A percentile compares a stretch with the other conserved stretches of the same genome.
Evolutionary conservation across 2,329 filamentous ascomycete species (phyloP).

Genomic region (Didymella glomerata): DNA sequence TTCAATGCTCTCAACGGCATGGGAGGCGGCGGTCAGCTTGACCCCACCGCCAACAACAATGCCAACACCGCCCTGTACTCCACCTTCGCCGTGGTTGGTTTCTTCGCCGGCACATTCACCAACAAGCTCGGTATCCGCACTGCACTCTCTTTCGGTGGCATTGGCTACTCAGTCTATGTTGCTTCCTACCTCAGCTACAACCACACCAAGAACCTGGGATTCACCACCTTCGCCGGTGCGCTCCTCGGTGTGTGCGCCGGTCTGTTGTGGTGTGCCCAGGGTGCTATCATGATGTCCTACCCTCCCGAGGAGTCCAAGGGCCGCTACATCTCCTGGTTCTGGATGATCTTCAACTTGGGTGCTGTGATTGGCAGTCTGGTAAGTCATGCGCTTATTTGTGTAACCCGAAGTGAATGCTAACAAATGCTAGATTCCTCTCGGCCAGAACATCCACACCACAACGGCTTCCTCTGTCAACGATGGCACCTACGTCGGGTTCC

Average conservation of each 20-base stretch:
- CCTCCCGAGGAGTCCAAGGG: slow-evolving; percentile 83
- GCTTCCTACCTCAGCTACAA: slow-evolving; percentile 75
- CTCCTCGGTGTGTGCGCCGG: slow-evolving; percentile 81
- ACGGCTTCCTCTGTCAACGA: slow-evolving; percentile 66
- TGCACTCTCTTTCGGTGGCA: slow-evolving; percentile 74
- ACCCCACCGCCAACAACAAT: slow-evolving; percentile 66
- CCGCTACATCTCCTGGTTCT: slow-evolving; percentile 88
- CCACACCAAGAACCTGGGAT: slow-evolving; percentile 72
- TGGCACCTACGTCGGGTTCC: slow-evolving; percentile 88
- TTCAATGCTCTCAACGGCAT: slow-evolving; percentile 63
- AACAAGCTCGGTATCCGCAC: slow-evolving; percentile 76
- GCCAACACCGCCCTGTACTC: slow-evolving; percentile 76
- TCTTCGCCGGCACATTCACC: slow-evolving; percentile 75
- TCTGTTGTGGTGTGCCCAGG: slow-evolving; percentile 83
- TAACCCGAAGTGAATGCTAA: slow-evolving; percentile 29
- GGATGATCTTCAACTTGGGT: slow-evolving; percentile 94
- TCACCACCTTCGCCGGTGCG: slow-evolving; percentile 78
- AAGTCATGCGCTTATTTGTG: slow-evolving; percentile 52
- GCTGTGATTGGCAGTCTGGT: slow-evolving; percentile 83
- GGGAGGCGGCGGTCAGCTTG: slow-evolving; percentile 59
- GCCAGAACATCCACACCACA: slow-evolving; percentile 71
- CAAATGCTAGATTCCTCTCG: slow-evolving; percentile 70
- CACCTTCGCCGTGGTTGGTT: slow-evolving; percentile 72
- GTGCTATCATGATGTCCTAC: slow-evolving; percentile 90
- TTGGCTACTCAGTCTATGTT: slow-evolving; percentile 80